These are phyloP conservation scores for Penicillium pulvis DNA, from an alignment of 495 filamentous ascomycete genomes.

Conservation along the genomic window DNA sequence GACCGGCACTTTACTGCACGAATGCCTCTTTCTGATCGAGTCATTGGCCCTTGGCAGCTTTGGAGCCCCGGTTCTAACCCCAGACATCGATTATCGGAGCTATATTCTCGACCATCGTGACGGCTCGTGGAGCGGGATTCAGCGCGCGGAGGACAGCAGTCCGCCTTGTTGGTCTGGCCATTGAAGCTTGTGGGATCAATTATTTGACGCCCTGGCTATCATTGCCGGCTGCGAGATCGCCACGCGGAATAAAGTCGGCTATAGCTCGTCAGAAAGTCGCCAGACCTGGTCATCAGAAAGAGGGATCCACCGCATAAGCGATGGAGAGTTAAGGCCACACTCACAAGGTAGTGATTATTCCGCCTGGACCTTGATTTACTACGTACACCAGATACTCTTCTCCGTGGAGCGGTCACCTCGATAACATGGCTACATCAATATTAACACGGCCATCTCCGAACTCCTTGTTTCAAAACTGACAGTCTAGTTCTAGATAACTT, in stretches of 20 bases:
- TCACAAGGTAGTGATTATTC: slow-evolving; percentile 2
- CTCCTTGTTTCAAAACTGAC: neutral
- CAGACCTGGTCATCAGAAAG: neutral
- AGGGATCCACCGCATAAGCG: neutral
- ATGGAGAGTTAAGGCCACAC: neutral
- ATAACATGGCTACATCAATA: neutral
- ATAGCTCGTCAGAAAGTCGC: neutral
- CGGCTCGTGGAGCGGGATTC: neutral
- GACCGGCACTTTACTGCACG: slow-evolving; percentile 17
- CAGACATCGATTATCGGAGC: slow-evolving; percentile 1
- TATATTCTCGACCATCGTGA: neutral
- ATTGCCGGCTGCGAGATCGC: slow-evolving; percentile 3
- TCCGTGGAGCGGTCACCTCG: neutral
- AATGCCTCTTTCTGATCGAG: neutral
- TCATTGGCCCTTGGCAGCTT: neutral
- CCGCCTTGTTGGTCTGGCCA: neutral
- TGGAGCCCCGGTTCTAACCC: neutral
- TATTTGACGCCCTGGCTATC: neutral
- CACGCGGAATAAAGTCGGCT: slow-evolving; percentile 5
- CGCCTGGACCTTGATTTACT: slow-evolving; percentile 16
- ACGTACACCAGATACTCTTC: slow-evolving; percentile 10
- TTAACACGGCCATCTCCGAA: slow-evolving; percentile 13
- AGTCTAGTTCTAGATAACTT: neutral
- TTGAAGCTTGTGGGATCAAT: neutral
- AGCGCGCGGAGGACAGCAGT: slow-evolving; percentile 10